Evolutionary conservation across 441 rosid genomes (phyloP).

Genomic region (Manihot esculenta): DNA sequence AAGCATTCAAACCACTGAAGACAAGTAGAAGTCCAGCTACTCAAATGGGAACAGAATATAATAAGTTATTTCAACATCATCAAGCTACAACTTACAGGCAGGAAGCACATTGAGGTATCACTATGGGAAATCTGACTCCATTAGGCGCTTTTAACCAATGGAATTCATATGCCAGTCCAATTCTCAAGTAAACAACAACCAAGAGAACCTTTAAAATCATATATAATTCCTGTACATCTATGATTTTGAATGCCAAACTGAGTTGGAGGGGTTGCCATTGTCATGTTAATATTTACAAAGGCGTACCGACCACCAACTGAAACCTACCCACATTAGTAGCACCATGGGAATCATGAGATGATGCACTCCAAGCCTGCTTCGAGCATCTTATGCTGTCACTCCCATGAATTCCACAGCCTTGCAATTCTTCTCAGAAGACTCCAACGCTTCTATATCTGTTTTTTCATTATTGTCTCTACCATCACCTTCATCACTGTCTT

Average conservation of each 20-base stretch:
- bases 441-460: constrained; percentile 37
- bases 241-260: constrained; percentile 36
- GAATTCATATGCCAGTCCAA: constrained; percentile 21
- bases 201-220: constrained; percentile 37
- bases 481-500: constrained; percentile 9
- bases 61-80: constrained; percentile 15
- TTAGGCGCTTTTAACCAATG: constrained; percentile 19
- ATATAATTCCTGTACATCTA: constrained; percentile 42
- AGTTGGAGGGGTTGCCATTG: constrained; percentile 26
- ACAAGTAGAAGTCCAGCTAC: background rate
- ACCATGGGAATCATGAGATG: constrained; percentile 29
- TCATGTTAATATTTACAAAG: constrained; percentile 46
- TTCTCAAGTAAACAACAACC: constrained; percentile 25
- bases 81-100: constrained; percentile 19
- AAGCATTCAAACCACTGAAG: background rate
- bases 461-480: constrained; percentile 37
- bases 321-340: constrained; percentile 23
- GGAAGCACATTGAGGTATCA: constrained; percentile 15
- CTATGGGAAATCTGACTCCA: constrained; percentile 11
- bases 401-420: constrained; percentile 40
- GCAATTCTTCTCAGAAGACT: constrained; percentile 39
- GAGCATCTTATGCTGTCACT: constrained; percentile 42
- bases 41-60: background rate
- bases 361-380: constrained; percentile 9
- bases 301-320: constrained; percentile 22